Percentiles rank a stretch among this genome's conserved stretches.
Evolutionary conservation across 2,329 filamentous ascomycete genomes (phyloP).

Genomic region (Trichoderma gracile): DNA sequence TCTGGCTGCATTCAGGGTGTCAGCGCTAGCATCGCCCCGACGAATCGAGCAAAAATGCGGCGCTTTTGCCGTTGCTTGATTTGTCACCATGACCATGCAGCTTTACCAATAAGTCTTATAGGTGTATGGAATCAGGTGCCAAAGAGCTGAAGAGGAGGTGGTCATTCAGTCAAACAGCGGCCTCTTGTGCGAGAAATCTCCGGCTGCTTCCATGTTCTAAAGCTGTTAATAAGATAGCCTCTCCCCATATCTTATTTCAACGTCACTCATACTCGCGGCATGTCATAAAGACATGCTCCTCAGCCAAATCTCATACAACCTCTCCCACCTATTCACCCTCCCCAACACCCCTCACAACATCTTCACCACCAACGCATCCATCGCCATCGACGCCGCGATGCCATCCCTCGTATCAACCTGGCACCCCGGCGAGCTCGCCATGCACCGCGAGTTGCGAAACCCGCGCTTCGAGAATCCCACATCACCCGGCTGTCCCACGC

Average conservation of each 20-base stretch:
- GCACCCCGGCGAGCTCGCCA: conserved; percentile 66
- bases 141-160: background rate
- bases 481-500: conserved; percentile 58
- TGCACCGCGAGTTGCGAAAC: conserved; percentile 63
- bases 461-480: conserved; percentile 66
- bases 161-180: background rate
- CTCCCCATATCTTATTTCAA: background rate
- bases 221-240: too few species aligned
- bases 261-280: background rate
- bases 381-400: conserved; percentile 13
- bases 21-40: conserved; percentile 17
- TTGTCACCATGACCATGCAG: conserved; percentile 6
- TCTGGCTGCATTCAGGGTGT: background rate
- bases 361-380: conserved; percentile 20
- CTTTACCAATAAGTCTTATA: background rate
- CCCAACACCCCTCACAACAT: background rate
- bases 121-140: background rate
- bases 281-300: conserved; percentile 11
- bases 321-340: conserved; percentile 6
- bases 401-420: conserved; percentile 4
- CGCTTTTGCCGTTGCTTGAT: conserved; percentile 13
- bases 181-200: background rate
- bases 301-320: conserved; percentile 6
- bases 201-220: background rate
- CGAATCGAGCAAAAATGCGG: conserved; percentile 5